Evolutionary conservation across 495 filamentous ascomycete genomes (phyloP).

Genomic region (Penicillium manginii): DNA sequence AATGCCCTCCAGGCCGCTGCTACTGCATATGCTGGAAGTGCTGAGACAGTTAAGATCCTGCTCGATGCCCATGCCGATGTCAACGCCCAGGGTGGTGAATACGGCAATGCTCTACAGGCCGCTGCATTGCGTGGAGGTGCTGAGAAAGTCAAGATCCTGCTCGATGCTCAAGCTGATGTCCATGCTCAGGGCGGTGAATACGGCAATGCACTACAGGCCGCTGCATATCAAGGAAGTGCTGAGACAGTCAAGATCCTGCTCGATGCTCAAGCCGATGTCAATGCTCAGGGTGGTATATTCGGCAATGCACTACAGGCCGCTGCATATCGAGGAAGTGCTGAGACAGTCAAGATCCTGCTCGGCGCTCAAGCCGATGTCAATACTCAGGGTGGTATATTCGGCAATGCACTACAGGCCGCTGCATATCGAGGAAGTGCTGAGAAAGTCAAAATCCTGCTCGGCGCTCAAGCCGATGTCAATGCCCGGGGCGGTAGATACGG

Average conservation of each 20-base stretch:
- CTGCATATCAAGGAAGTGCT: neutral
- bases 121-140: too few species aligned
- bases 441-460: conserved; percentile 2
- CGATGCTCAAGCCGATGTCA: neutral
- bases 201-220: too few species aligned
- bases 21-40: too few species aligned
- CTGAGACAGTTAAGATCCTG: too few species aligned
- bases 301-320: conserved; percentile 9
- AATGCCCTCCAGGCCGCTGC: too few species aligned
- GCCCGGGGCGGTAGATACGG: conserved; percentile 6
- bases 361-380: neutral
- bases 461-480: neutral
- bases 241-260: neutral
- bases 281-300: conserved; percentile 1
- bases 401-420: conserved; percentile 10
- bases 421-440: neutral
- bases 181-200: neutral
- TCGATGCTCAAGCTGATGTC: neutral
- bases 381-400: conserved; percentile 2
- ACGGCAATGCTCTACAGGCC: too few species aligned
- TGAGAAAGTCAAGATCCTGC: too few species aligned
- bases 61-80: too few species aligned
- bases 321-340: neutral
- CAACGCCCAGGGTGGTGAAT: too few species aligned
- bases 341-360: conserved; percentile 5